Conservation (phyloP, 2,329 filamentous ascomycete species). For the Bisporella sp. region DNA sequence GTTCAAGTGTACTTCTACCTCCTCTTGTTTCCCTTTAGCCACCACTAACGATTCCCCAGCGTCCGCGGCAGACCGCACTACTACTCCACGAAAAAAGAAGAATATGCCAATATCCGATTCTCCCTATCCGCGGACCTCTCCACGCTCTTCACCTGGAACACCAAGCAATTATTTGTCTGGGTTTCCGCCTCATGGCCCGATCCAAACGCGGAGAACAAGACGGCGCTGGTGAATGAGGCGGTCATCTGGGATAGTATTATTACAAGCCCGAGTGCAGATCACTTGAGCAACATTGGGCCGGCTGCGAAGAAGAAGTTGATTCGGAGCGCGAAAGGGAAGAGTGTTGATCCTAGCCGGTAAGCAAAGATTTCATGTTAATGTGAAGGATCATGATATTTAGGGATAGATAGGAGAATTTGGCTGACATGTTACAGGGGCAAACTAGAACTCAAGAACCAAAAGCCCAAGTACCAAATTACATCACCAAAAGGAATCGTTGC, state of each 20-base stretch:
- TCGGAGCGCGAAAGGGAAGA: slow-evolving; percentile 52
- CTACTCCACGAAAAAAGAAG: slow-evolving; percentile 86
- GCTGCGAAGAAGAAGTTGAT: slow-evolving; percentile 55
- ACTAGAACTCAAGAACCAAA: slow-evolving; percentile 73
- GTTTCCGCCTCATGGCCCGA: slow-evolving; percentile 71
- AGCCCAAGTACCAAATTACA: slow-evolving; percentile 95
- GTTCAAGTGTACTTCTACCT: slow-evolving; percentile 67
- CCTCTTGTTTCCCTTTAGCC: background rate
- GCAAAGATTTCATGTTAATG: background rate
- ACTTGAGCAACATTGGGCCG: slow-evolving; percentile 54
- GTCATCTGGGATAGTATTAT: slow-evolving; percentile 98
- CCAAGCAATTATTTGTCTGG: slow-evolving; percentile 96
- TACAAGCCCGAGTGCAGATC: slow-evolving; percentile 60
- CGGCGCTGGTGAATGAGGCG: slow-evolving; percentile 51
- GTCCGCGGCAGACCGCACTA: slow-evolving; percentile 92
- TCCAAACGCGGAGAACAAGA: slow-evolving; percentile 17
- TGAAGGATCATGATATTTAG: slow-evolving; percentile 1
- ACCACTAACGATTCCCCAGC: slow-evolving; percentile 35
- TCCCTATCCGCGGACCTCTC: slow-evolving; percentile 86
- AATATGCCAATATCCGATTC: slow-evolving; percentile 93
- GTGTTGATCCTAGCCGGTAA: slow-evolving; percentile 38
- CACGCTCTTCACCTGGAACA: slow-evolving; percentile 98
- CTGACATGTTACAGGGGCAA: slow-evolving; percentile 48
- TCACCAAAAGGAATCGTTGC: slow-evolving; percentile 77
- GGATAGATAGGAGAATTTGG: background rate